Percentiles rank a stretch among this genome's conserved stretches.
phyloP scores from a whole-genome alignment of 208 protist species.

The Acanthamoeba healyi region DNA sequence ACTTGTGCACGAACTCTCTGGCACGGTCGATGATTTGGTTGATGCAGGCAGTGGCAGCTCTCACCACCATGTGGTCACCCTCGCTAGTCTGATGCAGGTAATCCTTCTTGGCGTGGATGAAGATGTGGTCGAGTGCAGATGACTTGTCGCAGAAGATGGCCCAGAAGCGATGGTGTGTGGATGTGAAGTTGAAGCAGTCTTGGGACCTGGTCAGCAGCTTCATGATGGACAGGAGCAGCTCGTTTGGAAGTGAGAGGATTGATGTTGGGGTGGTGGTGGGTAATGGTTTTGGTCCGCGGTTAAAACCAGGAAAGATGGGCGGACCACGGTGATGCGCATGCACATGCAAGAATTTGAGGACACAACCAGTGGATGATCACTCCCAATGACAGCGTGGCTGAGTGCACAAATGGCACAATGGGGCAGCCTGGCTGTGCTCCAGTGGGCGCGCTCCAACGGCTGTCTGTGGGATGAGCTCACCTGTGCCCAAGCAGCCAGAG shows the following conservation, averaged over 20 bases:
- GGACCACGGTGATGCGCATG: no score
- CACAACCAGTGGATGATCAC: no score
- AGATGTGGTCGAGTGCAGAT: background rate
- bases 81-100: background rate
- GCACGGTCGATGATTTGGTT: background rate
- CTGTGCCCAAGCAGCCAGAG: no score
- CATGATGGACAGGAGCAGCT: conserved; percentile 30
- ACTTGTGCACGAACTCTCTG: background rate
- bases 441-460: no score
- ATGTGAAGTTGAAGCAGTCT: conserved; percentile 20
- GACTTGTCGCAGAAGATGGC: background rate
- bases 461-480: no score
- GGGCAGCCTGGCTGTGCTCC: no score
- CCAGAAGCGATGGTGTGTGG: background rate
- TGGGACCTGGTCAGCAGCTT: background rate
- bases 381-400: no score
- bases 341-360: no score
- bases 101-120: background rate
- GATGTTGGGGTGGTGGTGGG: background rate
- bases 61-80: background rate
- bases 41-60: background rate
- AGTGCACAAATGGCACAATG: no score
- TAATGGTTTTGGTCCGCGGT: background rate
- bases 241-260: background rate
- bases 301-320: no score